These are phyloP conservation scores for Glycine tomentella DNA, from an alignment of 306 rosid genomes.

Conservation along the genomic window DNA sequence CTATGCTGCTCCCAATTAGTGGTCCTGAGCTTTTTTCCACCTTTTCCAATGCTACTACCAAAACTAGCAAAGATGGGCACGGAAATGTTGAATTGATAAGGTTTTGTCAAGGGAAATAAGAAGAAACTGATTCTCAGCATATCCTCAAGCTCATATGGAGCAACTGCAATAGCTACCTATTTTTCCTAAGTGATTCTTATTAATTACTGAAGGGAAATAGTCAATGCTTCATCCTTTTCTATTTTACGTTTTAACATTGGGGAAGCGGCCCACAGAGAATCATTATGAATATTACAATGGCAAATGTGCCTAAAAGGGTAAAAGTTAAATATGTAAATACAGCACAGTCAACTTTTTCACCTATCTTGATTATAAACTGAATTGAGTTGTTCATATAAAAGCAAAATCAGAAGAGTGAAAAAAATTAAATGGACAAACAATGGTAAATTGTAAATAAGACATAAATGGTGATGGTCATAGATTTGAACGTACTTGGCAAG, in stretches of 20 bases:
- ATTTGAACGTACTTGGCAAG: conserved; percentile 80
- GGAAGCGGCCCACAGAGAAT: neutral
- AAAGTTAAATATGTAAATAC: neutral
- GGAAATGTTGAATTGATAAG: conserved; percentile 40
- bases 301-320: conserved; percentile 2
- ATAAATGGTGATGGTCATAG: conserved; percentile 4
- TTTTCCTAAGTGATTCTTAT: conserved; percentile 21
- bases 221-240: conserved; percentile 10
- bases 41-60: conserved; percentile 94
- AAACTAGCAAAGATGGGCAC: conserved; percentile 57
- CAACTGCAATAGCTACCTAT: neutral
- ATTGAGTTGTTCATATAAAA: neutral
- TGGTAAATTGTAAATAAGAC: neutral
- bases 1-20: conserved; percentile 86
- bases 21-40: conserved; percentile 88
- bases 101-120: conserved; percentile 17
- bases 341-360: neutral
- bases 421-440: neutral
- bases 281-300: conserved; percentile 13
- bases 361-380: conserved; percentile 25
- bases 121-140: conserved; percentile 10
- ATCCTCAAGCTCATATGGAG: conserved; percentile 27
- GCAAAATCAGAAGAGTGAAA: neutral
- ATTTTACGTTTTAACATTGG: conserved; percentile 22
- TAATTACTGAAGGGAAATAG: conserved; percentile 21